These are phyloP conservation scores for Ceratocystis eucalypticola DNA, from an alignment of 2,329 filamentous ascomycete species.

Conservation along the genomic window DNA sequence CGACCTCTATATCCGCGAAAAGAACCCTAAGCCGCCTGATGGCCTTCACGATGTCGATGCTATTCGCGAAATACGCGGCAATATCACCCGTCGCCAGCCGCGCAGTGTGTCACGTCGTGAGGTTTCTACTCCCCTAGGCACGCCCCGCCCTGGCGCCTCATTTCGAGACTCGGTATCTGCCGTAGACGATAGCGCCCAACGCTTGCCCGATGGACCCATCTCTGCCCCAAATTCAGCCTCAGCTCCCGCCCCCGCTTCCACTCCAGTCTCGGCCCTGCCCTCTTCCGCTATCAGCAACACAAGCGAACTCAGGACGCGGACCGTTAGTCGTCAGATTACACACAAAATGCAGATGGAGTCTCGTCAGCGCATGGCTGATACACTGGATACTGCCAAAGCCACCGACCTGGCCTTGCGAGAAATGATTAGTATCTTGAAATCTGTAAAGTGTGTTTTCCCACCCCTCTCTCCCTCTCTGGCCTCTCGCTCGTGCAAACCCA, in stretches of 20 bases:
- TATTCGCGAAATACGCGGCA: conserved; percentile 68
- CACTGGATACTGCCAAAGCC: conserved; percentile 65
- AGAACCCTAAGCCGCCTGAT: conserved; percentile 77
- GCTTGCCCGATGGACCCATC: conserved; percentile 21
- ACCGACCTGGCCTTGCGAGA: conserved; percentile 77
- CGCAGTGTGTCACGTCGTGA: conserved; percentile 39
- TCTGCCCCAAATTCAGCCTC: conserved; percentile 18
- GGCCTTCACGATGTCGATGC: conserved; percentile 82
- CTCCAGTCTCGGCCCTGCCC: conserved; percentile 19
- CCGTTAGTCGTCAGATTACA: conserved; percentile 37
- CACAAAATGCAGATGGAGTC: conserved; percentile 51
- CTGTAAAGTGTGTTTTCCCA: conserved; percentile 53
- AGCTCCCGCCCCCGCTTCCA: conserved; percentile 30
- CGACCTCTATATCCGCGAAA: conserved; percentile 85
- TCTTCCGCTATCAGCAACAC: conserved; percentile 11
- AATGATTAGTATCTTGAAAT: conserved; percentile 64
- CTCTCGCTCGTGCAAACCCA: not conserved
- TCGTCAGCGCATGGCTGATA: conserved; percentile 51
- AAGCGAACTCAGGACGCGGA: conserved; percentile 26
- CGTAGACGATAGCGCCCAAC: conserved; percentile 26
- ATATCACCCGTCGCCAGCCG: conserved; percentile 76
- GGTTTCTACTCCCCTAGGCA: conserved; percentile 44
- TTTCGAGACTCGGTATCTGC: conserved; percentile 23
- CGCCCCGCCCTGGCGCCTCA: conserved; percentile 30
- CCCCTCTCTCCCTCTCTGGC: not conserved